A percentile compares a stretch with the other conserved stretches of the same genome.
Evolutionary conservation across 208 protist species (phyloP).

Genomic region (Tritrichomonas musculus): DNA sequence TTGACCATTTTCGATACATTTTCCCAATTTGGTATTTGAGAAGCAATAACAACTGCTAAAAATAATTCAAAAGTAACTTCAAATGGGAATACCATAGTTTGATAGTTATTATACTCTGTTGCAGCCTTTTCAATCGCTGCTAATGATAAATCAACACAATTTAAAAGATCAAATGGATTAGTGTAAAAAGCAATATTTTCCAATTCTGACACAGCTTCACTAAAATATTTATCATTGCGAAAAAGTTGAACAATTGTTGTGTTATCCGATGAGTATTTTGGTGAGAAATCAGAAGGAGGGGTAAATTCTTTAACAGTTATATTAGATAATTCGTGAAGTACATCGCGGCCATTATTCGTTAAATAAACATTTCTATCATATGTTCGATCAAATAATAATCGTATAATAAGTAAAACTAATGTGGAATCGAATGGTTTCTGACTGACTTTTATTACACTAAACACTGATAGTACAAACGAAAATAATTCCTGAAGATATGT

Average conservation of each 20-base stretch:
- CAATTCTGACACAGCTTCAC: neutral
- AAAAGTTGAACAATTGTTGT: neutral
- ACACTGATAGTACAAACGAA: neutral
- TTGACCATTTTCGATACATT: neutral
- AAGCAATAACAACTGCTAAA: neutral
- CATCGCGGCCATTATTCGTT: neutral
- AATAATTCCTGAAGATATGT: neutral
- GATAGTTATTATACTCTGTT: neutral
- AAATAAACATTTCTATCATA: neutral
- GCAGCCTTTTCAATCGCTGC: neutral
- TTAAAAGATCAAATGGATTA: neutral
- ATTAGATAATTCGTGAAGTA: too few species aligned
- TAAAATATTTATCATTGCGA: neutral
- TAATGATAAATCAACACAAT: neutral
- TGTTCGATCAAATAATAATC: neutral
- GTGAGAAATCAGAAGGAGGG: neutral
- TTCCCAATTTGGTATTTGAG: neutral
- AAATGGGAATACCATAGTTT: neutral
- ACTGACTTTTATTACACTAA: neutral
- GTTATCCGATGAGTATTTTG: neutral
- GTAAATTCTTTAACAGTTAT: neutral
- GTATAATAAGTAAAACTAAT: neutral
- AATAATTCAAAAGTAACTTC: neutral
- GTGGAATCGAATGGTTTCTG: neutral
- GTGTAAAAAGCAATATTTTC: neutral